A percentile compares a stretch with the other conserved stretches of the same genome.
These are phyloP conservation scores for Garcia nutans DNA, from an alignment of 345 rosid genomes.

Conservation along the genomic window DNA sequence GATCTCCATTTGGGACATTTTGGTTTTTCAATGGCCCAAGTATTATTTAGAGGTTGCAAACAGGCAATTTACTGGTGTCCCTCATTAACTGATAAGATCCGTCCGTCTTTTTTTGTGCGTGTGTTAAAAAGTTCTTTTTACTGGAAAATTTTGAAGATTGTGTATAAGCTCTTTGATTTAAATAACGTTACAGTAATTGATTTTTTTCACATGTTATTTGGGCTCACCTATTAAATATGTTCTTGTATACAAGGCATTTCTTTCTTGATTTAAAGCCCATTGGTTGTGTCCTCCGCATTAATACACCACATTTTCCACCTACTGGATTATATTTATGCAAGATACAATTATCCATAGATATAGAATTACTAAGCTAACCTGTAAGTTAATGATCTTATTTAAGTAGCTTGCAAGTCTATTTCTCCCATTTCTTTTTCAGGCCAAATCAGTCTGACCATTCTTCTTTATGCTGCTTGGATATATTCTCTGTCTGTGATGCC, in stretches of 20 bases:
- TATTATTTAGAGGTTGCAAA: not conserved
- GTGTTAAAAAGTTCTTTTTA: not conserved
- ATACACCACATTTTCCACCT: not conserved
- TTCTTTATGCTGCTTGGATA: not conserved
- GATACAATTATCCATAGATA: not conserved
- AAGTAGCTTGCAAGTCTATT: not conserved
- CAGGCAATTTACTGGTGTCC: not conserved
- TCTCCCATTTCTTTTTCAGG: not conserved
- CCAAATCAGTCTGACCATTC: not conserved
- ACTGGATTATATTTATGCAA: not conserved
- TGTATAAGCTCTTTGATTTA: not conserved
- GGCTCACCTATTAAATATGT: too few relatives aligned
- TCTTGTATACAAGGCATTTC: not conserved
- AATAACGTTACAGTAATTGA: not conserved
- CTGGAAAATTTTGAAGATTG: not conserved
- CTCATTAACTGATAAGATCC: not conserved
- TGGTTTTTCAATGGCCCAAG: not conserved
- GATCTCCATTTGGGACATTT: not conserved
- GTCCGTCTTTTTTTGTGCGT: not conserved
- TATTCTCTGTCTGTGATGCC: not conserved
- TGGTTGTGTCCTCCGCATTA: not conserved
- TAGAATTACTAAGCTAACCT: not conserved
- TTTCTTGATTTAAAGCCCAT: not conserved
- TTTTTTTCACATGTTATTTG: not conserved
- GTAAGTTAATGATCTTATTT: not conserved